These are phyloP conservation scores for Colletotrichum tropicicola DNA, from an alignment of 2,329 filamentous ascomycete species.

Conservation along the genomic window DNA sequence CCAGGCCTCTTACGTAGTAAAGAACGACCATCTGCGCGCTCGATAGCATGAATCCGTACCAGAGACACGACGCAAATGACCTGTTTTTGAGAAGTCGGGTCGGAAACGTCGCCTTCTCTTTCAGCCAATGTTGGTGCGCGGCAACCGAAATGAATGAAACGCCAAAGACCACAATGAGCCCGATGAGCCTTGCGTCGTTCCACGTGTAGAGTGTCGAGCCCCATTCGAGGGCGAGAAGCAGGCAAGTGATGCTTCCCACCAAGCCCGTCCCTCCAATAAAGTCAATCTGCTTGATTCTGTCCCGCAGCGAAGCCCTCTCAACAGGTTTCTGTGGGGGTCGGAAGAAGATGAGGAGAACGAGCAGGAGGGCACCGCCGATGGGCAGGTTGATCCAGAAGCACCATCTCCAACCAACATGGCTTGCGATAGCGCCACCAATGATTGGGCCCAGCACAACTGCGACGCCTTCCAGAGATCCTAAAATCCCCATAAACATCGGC, in stretches of 20 bases:
- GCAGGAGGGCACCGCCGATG: constrained; percentile 56
- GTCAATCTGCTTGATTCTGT: constrained; percentile 34
- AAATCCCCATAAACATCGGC: constrained; percentile 48
- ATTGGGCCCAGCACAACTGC: neutral
- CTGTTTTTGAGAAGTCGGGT: neutral
- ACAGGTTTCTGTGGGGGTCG: neutral
- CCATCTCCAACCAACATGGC: constrained; percentile 44
- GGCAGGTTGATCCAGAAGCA: constrained; percentile 69
- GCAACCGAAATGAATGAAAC: neutral
- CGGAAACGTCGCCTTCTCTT: constrained; percentile 6
- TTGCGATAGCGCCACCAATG: constrained; percentile 9
- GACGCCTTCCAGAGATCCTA: constrained; percentile 53
- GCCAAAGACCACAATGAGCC: neutral
- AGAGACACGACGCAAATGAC: constrained; percentile 2
- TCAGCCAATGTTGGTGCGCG: neutral
- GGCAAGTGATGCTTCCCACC: constrained; percentile 40
- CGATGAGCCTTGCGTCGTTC: constrained; percentile 21
- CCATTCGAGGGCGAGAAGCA: constrained; percentile 55
- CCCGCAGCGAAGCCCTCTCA: neutral
- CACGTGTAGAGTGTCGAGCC: constrained; percentile 41
- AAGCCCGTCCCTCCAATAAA: constrained; percentile 25
- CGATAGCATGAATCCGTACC: neutral
- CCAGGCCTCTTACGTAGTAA: constrained; percentile 20
- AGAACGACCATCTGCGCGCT: constrained; percentile 12
- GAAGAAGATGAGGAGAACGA: constrained; percentile 58